phyloP scores from a whole-genome alignment of 192 early-diverging fungal species.

The Kickxella alabastrina region DNA sequence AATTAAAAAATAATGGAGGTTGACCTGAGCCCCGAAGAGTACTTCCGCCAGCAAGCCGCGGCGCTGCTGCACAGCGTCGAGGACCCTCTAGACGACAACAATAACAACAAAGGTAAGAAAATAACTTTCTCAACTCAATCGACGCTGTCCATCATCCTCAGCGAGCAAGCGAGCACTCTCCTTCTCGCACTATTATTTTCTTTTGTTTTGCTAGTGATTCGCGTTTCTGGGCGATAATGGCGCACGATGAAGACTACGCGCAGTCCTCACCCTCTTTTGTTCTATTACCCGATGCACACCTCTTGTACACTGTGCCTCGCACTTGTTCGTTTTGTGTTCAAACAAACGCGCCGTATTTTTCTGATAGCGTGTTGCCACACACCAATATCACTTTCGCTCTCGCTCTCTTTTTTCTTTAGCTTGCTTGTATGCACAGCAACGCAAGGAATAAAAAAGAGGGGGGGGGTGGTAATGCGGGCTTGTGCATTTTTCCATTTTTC shows the following conservation, averaged over 20 bases:
- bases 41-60: slow-evolving; percentile 46
- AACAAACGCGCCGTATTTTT: too few relatives aligned
- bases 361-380: too few relatives aligned
- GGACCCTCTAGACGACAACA: slow-evolving; percentile 22
- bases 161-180: too few relatives aligned
- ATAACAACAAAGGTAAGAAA: slow-evolving; percentile 12
- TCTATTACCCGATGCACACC: too few relatives aligned
- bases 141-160: too few relatives aligned
- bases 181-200: not conserved
- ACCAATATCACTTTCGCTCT: too few relatives aligned
- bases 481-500: slow-evolving; percentile 41
- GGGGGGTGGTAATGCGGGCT: slow-evolving; percentile 34
- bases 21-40: slow-evolving; percentile 46
- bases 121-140: not conserved
- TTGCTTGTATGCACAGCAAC: slow-evolving; percentile 15
- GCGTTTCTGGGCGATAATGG: too few relatives aligned
- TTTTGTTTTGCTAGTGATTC: too few relatives aligned
- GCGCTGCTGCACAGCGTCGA: slow-evolving; percentile 36
- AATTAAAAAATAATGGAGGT: slow-evolving; percentile 21
- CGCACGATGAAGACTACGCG: too few relatives aligned
- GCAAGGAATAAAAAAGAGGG: slow-evolving; percentile 5
- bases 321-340: too few relatives aligned
- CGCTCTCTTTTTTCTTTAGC: not conserved
- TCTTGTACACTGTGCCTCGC: too few relatives aligned
- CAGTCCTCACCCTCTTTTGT: too few relatives aligned